phyloP scores from a whole-genome alignment of 805 yeast species.

The Wickerhamomyces ciferrii region DNA sequence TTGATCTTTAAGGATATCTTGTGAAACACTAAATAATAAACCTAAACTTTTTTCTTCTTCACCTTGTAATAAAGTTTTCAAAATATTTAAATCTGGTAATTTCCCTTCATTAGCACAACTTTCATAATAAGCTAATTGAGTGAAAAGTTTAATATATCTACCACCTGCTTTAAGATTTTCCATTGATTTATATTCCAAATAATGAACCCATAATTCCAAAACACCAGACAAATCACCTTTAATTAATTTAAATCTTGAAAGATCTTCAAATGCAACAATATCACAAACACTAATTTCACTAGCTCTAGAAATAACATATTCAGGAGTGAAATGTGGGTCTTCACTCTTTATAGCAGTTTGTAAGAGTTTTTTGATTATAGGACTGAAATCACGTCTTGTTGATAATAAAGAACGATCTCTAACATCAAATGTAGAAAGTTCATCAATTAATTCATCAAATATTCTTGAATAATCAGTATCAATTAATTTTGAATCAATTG shows the following conservation, averaged over 20 bases:
- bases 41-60: conserved; percentile 4
- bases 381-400: conserved; percentile 5
- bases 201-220: conserved; percentile 18
- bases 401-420: not conserved
- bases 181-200: conserved; percentile 11
- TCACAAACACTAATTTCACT: conserved; percentile 12
- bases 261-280: conserved; percentile 5
- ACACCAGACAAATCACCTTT: conserved; percentile 10
- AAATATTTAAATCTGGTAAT: conserved; percentile 6
- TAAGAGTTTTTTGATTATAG: conserved; percentile 2
- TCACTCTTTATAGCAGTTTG: not conserved
- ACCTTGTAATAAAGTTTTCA: conserved; percentile 11
- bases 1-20: not conserved
- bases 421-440: not conserved
- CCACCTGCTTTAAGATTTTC: conserved; percentile 1
- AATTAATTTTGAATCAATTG: not conserved
- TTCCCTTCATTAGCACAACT: conserved; percentile 1
- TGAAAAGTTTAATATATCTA: not conserved
- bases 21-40: not conserved
- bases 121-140: conserved; percentile 15
- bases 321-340: not conserved
- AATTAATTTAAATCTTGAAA: conserved; percentile 9
- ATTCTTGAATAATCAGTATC: not conserved
- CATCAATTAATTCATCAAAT: not conserved
- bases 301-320: conserved; percentile 15